Evolutionary conservation across 768 basidiomycete genomes (phyloP).

Genomic region (Psilocybe azurescens): DNA sequence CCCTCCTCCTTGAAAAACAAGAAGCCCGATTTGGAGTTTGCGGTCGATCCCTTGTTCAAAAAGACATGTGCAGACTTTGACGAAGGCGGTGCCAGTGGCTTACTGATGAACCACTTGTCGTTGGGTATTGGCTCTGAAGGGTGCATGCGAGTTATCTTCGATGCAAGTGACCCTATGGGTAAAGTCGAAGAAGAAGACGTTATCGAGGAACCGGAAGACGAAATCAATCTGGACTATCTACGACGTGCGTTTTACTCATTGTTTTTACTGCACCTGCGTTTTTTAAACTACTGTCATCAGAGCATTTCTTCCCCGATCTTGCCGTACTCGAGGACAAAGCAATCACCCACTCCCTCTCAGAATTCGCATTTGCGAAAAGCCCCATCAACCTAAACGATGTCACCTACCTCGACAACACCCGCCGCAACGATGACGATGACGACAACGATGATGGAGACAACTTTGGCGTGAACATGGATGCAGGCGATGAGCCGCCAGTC

Average conservation of each 20-base stretch:
- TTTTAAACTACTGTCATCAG: constrained; percentile 36
- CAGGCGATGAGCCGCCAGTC: constrained; percentile 22
- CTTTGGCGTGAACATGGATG: constrained; percentile 37
- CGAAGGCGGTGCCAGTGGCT: constrained; percentile 94
- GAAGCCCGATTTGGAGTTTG: constrained; percentile 94
- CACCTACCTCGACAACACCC: constrained; percentile 62
- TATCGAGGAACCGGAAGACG: constrained; percentile 70
- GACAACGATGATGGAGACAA: constrained; percentile 47
- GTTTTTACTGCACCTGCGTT: constrained; percentile 2
- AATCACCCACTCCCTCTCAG: constrained; percentile 81
- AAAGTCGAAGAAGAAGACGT: constrained; percentile 81
- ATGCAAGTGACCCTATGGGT: constrained; percentile 90
- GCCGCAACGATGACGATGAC: constrained; percentile 48
- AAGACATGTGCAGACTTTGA: constrained; percentile 99
- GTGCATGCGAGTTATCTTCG: constrained; percentile 90
- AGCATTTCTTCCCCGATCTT: constrained; percentile 76
- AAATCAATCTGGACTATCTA: constrained; percentile 66
- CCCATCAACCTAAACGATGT: constrained; percentile 53
- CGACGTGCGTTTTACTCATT: constrained; percentile 50
- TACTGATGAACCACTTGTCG: constrained; percentile 95
- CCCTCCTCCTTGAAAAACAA: constrained; percentile 83
- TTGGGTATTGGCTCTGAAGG: constrained; percentile 81
- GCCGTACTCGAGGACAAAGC: constrained; percentile 65
- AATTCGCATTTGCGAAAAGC: constrained; percentile 83
- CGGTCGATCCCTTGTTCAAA: constrained; percentile 94